A percentile compares a stretch with the other conserved stretches of the same genome.
Conservation (phyloP, 169 alveolate genomes). For the Theileria annulata region DNA sequence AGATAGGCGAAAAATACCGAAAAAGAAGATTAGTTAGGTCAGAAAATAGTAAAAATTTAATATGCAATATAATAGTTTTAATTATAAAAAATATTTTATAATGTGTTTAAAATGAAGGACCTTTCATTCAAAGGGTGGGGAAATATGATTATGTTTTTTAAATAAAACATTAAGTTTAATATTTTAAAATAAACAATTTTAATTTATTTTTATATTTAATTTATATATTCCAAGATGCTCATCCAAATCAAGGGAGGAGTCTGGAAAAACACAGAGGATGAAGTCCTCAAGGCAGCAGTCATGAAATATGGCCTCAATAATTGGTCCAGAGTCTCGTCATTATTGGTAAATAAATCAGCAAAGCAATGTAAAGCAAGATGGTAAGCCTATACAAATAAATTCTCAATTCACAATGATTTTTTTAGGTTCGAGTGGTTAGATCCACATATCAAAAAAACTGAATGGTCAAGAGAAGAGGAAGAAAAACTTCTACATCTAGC, state of each 20-base stretch:
- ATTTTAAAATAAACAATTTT: not conserved
- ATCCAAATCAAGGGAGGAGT: constrained; percentile 97
- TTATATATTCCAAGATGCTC: constrained; percentile 84
- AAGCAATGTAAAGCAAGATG: constrained; percentile 99
- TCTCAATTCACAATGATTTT: constrained; percentile 96
- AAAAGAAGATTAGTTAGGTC: not conserved
- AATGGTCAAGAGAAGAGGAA: constrained; percentile 99
- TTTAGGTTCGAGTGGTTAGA: constrained; percentile 97
- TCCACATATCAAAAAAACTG: constrained; percentile 98
- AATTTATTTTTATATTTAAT: constrained; percentile 16
- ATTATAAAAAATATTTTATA: not conserved
- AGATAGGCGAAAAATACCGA: not conserved
- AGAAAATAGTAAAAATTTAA: not conserved
- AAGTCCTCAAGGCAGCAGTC: constrained; percentile 99
- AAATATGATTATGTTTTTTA: not conserved
- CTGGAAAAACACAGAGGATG: constrained; percentile 99
- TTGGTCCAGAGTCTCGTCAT: constrained; percentile 99
- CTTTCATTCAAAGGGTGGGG: constrained; percentile 12
- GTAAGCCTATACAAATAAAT: constrained; percentile 94
- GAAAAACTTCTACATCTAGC: constrained; percentile 98
- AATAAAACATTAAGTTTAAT: not conserved
- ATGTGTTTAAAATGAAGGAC: not conserved
- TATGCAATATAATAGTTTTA: not conserved
- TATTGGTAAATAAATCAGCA: constrained; percentile 97
- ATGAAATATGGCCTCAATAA: constrained; percentile 99